phyloP scores from a whole-genome alignment of 2,329 filamentous ascomycete species.

The Colletotrichum truncatum region DNA sequence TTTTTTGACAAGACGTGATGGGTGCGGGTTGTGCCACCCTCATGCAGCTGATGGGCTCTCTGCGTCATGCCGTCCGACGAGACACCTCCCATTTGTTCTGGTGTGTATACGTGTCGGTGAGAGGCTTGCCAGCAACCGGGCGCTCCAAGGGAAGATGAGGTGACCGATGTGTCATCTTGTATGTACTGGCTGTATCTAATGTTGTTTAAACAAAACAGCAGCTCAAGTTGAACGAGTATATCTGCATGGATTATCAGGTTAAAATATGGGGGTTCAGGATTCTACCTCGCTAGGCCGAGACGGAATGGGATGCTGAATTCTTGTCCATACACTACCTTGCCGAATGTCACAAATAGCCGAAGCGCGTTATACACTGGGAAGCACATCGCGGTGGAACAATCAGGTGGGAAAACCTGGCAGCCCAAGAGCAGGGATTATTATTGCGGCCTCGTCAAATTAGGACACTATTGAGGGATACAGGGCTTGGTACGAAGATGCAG shows the following conservation, averaged over 20 bases:
- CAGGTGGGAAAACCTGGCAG: conserved; percentile 6
- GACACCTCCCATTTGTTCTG: not conserved
- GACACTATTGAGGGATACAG: conserved; percentile 6
- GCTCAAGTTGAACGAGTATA: not conserved
- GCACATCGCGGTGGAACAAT: not conserved
- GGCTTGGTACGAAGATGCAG: not conserved
- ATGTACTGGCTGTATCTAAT: not conserved
- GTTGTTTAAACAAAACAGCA: not conserved
- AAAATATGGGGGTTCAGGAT: not conserved
- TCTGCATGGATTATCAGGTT: not conserved
- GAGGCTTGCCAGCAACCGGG: not conserved
- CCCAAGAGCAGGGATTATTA: not conserved
- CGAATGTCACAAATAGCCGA: not conserved
- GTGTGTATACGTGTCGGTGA: not conserved
- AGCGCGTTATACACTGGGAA: not conserved
- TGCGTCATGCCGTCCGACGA: conserved; percentile 13
- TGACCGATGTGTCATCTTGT: not conserved
- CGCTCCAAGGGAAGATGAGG: no score
- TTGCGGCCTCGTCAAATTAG: not conserved
- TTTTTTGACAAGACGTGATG: not conserved
- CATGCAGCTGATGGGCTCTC: not conserved
- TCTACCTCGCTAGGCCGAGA: conserved; percentile 2
- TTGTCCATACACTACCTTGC: not conserved
- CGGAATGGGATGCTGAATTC: not conserved
- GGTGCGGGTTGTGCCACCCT: not conserved